Percentiles rank a stretch among this genome's conserved stretches.
These are phyloP conservation scores for Delitschia confertaspora DNA, from an alignment of 495 filamentous ascomycete species.

Conservation along the genomic window DNA sequence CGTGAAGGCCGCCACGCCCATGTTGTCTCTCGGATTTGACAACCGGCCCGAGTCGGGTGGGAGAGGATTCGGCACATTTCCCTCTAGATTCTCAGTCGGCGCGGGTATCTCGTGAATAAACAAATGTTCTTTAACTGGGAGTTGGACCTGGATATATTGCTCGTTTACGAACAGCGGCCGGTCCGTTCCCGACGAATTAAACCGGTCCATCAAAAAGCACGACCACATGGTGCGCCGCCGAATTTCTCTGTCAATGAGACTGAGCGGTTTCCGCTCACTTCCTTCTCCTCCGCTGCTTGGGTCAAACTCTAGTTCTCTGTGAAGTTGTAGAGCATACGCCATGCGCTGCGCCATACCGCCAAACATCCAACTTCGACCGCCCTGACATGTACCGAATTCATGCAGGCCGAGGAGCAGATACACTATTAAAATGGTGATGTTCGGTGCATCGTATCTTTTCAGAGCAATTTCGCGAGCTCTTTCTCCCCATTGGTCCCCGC, in stretches of 20 bases:
- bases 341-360: conserved; percentile 91
- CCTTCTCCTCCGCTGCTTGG: conserved; percentile 56
- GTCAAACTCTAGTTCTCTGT: conserved; percentile 87
- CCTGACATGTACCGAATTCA: conserved; percentile 94
- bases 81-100: conserved; percentile 75
- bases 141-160: conserved; percentile 75
- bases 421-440: conserved; percentile 88
- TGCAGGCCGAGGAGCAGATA: conserved; percentile 82
- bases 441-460: conserved; percentile 84
- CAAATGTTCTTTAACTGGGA: conserved; percentile 82
- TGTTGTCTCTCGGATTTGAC: conserved; percentile 68
- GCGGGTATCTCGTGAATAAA: conserved; percentile 88
- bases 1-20: conserved; percentile 91
- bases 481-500: conserved; percentile 82
- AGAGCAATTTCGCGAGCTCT: conserved; percentile 76
- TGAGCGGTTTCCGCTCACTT: conserved; percentile 58
- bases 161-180: conserved; percentile 87
- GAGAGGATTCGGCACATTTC: conserved; percentile 58
- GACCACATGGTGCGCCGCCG: conserved; percentile 94
- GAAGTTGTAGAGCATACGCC: conserved; percentile 91
- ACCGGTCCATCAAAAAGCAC: conserved; percentile 93
- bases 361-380: conserved; percentile 89
- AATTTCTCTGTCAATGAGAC: conserved; percentile 88
- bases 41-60: conserved; percentile 53
- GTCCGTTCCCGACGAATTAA: conserved; percentile 92